Percentiles rank a stretch among this genome's conserved stretches.
Conservation (phyloP, 2,329 filamentous ascomycete species). For the Madurella fahalii region DNA sequence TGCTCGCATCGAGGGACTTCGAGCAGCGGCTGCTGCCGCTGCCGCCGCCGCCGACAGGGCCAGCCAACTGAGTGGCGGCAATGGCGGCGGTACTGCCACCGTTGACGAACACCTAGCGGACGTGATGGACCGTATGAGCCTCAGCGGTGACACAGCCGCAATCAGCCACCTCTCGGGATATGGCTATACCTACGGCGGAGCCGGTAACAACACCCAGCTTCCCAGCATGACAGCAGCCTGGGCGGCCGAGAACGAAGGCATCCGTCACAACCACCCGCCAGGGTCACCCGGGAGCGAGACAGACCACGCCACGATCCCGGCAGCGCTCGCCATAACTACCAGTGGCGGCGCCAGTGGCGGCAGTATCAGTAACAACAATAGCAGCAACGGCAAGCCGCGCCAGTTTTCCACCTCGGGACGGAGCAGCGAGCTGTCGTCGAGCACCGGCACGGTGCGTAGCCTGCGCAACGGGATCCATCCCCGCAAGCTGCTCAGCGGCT, state of each 20-base stretch:
- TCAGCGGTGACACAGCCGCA: constrained; percentile 34
- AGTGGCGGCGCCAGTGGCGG: background rate
- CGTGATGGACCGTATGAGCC: constrained; percentile 43
- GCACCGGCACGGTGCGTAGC: constrained; percentile 29
- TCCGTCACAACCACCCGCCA: constrained; percentile 31
- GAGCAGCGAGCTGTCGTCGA: constrained; percentile 30
- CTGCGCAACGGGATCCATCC: constrained; percentile 38
- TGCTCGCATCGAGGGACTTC: constrained; percentile 44
- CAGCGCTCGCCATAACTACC: too few species aligned
- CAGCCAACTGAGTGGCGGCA: constrained; percentile 26
- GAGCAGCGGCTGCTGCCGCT: constrained; percentile 26
- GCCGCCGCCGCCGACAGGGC: constrained; percentile 31
- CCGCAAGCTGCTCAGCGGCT: constrained; percentile 39
- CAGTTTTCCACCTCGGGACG: constrained; percentile 29
- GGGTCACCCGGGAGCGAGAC: constrained; percentile 51
- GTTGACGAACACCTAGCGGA: constrained; percentile 35
- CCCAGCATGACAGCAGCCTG: constrained; percentile 27
- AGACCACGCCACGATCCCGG: constrained; percentile 21
- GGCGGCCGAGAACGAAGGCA: constrained; percentile 34
- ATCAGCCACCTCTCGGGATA: background rate
- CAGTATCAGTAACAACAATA: constrained; percentile 8
- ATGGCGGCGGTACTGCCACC: constrained; percentile 19
- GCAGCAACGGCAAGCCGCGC: constrained; percentile 23
- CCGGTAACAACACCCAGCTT: constrained; percentile 28
- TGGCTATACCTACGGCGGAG: background rate